These are phyloP conservation scores for Mycosarcoma mackinlayi DNA, from an alignment of 1,284 basidiomycete genomes.

Conservation along the genomic window DNA sequence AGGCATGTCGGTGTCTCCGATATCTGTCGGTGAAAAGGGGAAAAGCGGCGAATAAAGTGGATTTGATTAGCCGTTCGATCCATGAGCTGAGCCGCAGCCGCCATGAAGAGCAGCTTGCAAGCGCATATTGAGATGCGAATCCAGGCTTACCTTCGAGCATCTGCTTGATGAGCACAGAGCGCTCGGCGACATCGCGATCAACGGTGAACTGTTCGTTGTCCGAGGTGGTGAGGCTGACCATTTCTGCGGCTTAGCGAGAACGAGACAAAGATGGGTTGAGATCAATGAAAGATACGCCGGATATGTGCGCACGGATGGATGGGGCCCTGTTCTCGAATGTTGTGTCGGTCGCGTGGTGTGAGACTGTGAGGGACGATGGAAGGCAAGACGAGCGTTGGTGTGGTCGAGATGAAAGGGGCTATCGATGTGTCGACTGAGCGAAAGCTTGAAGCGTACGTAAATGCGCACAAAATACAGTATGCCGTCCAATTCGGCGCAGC, in stretches of 20 bases:
- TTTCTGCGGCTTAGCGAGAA: constrained; percentile 10
- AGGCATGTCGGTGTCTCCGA: constrained; percentile 73
- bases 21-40: constrained; percentile 31
- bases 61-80: background rate
- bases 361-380: constrained; percentile 3
- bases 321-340: too few species aligned
- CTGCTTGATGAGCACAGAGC: constrained; percentile 96
- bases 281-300: background rate
- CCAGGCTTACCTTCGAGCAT: constrained; percentile 90
- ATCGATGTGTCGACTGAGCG: constrained; percentile 21
- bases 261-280: background rate
- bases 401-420: constrained; percentile 2
- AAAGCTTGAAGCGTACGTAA: constrained; percentile 10
- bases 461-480: constrained; percentile 15
- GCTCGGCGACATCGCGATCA: constrained; percentile 93
- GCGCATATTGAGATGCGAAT: background rate
- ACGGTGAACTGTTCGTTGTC: constrained; percentile 95
- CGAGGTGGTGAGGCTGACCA: constrained; percentile 73
- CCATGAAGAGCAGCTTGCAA: background rate
- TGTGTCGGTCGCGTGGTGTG: background rate
- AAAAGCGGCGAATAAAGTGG: background rate
- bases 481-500: too few species aligned
- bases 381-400: constrained; percentile 1
- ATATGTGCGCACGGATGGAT: background rate
- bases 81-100: background rate